Evolutionary conservation across 2,329 filamentous ascomycete species (phyloP).

Genomic region (Colletotrichum agaves): DNA sequence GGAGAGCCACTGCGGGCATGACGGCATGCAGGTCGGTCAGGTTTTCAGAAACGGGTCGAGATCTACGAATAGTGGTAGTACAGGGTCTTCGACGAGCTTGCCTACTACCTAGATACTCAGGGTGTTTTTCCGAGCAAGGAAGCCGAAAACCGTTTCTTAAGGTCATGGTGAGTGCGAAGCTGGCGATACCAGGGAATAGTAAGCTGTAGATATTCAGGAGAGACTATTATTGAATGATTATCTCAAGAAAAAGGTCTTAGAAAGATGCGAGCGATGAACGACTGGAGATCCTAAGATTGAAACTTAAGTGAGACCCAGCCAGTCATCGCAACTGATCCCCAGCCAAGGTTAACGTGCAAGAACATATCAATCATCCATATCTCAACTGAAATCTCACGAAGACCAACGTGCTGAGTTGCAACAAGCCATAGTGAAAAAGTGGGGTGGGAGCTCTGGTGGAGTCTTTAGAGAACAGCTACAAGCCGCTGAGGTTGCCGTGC

Average conservation of each 20-base stretch:
- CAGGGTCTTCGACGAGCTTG: conserved; percentile 10
- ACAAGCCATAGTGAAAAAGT: background rate
- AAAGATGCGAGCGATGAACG: conserved; percentile 2
- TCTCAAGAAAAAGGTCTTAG: background rate
- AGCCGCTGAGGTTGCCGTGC: background rate
- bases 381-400: background rate
- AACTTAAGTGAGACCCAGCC: background rate
- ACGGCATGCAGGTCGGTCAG: conserved; percentile 29
- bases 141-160: background rate
- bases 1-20: background rate
- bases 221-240: background rate
- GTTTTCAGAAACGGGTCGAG: conserved; percentile 22
- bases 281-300: background rate
- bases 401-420: too few relatives aligned
- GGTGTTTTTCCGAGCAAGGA: background rate
- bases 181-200: background rate
- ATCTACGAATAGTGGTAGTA: conserved; percentile 19
- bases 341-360: too few relatives aligned
- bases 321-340: too few relatives aligned
- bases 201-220: background rate
- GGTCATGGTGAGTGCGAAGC: background rate
- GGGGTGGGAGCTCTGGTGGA: conserved; percentile 2
- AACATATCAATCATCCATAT: too few relatives aligned
- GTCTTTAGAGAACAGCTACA: background rate
- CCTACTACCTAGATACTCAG: background rate